A percentile compares a stretch with the other conserved stretches of the same genome.
Conservation (phyloP, 2,329 filamentous ascomycete genomes). For the Fusarium buharicum region DNA sequence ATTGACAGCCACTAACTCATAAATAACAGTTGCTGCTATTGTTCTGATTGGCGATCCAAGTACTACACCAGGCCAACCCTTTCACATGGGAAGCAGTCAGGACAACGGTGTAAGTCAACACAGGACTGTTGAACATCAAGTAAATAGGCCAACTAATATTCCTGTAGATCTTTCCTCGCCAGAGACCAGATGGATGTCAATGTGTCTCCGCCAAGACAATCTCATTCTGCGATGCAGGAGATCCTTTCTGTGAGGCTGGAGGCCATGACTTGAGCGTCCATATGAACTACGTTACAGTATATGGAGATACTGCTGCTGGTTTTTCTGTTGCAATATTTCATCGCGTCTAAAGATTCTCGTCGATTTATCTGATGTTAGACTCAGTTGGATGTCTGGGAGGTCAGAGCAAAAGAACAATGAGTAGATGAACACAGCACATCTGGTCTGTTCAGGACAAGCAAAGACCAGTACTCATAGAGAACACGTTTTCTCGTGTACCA, state of each 20-base stretch:
- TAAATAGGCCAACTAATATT: neutral
- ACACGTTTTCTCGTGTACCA: too few species aligned
- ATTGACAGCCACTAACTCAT: neutral
- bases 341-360: neutral
- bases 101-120: conserved; percentile 32
- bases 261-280: conserved; percentile 31
- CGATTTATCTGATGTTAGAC: neutral
- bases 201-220: conserved; percentile 20
- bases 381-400: neutral
- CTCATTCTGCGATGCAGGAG: conserved; percentile 36
- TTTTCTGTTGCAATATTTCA: conserved; percentile 27
- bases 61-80: conserved; percentile 30
- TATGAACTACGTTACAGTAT: conserved; percentile 35
- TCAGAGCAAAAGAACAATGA: neutral
- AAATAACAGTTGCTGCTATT: conserved; percentile 28
- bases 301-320: conserved; percentile 24
- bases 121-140: fast-evolving
- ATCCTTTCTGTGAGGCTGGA: conserved; percentile 38
- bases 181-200: conserved; percentile 24
- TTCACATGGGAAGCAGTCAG: conserved; percentile 33
- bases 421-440: neutral
- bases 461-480: too few species aligned
- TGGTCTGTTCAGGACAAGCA: too few species aligned
- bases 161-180: conserved; percentile 32
- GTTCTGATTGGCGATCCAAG: conserved; percentile 43